Evolutionary conservation across 352 stramenopile genomes (phyloP).

Genomic region (Thraustochytrium striatum): DNA sequence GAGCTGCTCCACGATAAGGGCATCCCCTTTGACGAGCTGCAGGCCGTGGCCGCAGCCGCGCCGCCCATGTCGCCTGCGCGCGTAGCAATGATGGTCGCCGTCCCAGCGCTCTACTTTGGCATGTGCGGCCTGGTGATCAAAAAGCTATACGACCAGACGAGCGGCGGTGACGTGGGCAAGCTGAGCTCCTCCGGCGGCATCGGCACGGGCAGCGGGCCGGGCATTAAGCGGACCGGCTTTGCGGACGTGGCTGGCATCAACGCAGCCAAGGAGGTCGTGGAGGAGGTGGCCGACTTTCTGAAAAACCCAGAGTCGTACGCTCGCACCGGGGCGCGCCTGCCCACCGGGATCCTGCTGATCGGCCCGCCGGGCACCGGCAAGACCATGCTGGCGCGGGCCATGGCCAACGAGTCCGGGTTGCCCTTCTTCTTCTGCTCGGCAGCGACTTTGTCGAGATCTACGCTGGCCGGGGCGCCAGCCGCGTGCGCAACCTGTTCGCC

Average conservation of each 20-base stretch:
- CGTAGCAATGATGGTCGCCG: background rate
- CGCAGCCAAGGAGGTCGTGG: constrained; percentile 55
- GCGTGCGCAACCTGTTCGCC: constrained; percentile 84
- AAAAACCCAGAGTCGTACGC: constrained; percentile 78
- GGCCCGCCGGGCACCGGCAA: constrained; percentile 92
- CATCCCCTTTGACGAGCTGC: constrained; percentile 38
- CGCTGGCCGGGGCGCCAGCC: constrained; percentile 74
- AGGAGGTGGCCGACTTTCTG: constrained; percentile 83
- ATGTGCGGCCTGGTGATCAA: constrained; percentile 18
- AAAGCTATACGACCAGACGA: constrained; percentile 41
- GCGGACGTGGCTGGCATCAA: constrained; percentile 29
- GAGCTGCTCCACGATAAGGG: constrained; percentile 35
- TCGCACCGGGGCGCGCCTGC: constrained; percentile 85
- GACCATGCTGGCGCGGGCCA: constrained; percentile 83
- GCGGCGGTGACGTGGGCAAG: constrained; percentile 34
- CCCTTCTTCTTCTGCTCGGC: constrained; percentile 85
- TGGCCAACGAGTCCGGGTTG: constrained; percentile 83
- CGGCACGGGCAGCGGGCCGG: constrained; percentile 1
- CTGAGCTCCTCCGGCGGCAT: background rate
- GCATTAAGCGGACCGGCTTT: constrained; percentile 21
- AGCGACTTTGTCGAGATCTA: constrained; percentile 77
- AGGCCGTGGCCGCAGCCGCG: background rate
- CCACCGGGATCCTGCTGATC: constrained; percentile 89
- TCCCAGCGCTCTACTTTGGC: constrained; percentile 2
- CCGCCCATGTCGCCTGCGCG: background rate